Evolutionary conservation across 257 asterid species (phyloP).

Genomic region (Petunia secreta): DNA sequence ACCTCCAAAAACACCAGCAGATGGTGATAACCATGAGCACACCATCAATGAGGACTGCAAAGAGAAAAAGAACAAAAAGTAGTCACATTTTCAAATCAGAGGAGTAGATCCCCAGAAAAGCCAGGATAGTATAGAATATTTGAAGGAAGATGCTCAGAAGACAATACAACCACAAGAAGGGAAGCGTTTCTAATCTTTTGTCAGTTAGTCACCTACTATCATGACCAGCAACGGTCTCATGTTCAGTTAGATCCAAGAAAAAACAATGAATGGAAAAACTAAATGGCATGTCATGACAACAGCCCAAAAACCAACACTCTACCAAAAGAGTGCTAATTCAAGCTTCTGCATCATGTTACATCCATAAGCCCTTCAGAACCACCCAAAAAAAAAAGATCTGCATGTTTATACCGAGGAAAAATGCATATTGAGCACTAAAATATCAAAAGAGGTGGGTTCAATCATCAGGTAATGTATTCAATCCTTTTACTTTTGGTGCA

Average conservation of each 20-base stretch:
- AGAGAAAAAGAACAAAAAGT: slow-evolving; percentile 17
- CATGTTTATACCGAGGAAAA: background rate
- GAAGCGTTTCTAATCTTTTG: background rate
- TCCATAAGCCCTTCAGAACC: background rate
- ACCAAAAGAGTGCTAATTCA: slow-evolving; percentile 2
- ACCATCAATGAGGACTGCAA: slow-evolving; percentile 61
- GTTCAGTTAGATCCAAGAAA: background rate
- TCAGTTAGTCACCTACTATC: background rate
- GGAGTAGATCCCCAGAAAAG: background rate
- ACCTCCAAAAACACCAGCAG: slow-evolving; percentile 9
- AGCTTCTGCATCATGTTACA: background rate
- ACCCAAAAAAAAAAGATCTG: background rate
- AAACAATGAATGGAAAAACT: background rate
- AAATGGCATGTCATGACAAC: background rate
- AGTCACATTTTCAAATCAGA: background rate
- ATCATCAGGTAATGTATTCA: background rate
- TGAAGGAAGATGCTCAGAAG: background rate
- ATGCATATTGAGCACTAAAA: background rate
- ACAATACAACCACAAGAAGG: background rate
- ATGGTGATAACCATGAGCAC: slow-evolving; percentile 21
- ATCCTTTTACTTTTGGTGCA: background rate
- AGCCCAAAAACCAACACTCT: slow-evolving; percentile 16
- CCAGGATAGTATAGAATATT: background rate
- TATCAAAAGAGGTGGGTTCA: background rate
- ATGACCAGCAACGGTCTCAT: background rate